Base-by-base conservation (phyloP, 106 monocot species). In the Acorus gramineus region DNA sequence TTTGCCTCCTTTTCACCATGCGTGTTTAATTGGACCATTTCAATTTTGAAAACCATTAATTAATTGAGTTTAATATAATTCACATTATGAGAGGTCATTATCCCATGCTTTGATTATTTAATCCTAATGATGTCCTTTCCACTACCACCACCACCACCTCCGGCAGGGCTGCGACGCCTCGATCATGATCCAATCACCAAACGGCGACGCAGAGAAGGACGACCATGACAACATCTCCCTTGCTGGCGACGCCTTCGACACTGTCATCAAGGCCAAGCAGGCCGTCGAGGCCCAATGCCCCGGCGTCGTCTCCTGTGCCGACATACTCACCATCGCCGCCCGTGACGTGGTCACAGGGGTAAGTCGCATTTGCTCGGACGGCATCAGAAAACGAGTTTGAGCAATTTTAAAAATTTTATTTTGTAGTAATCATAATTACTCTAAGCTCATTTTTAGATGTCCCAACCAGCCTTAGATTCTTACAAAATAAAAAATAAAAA, bases 171-270 rank as follows among this genome's bases (percentile, higher is more conserved):
- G 81, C 44, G 79, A 86, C 61, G 85, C 81, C 2, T 81, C 85
- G 7, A 69, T 78, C 7, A n/a, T 86, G 68, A 73, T 86, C 7
- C 50, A 61, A 14, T 81, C 85, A 4, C 81, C 70, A 3, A 75
- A 53, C 0, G 46, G 63, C 4, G 81, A 86, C 59, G 81, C 85
- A n/a, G 85, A 86, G 72, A 86, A 82, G 69, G 85, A 86, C 66
- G 59, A 78, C 3, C 49, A 64, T 7, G 85, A 86, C 48, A 82
- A 86, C 52, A 44, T 66, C 14, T 86, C 85, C 5, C 85, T 86
- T 46, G 85, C 85, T 52, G 85, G 85, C 7, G 84, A 84, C 48
- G 84, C 77, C 44, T 84, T 84, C 55, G 84, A 84, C 71, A 84
- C 84, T 9, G 73, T 84, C 13, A 52, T 71, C 63, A 72, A 59